Base-by-base conservation (phyloP, 805 yeast genomes). In the Ascoidea rubescens region DNA sequence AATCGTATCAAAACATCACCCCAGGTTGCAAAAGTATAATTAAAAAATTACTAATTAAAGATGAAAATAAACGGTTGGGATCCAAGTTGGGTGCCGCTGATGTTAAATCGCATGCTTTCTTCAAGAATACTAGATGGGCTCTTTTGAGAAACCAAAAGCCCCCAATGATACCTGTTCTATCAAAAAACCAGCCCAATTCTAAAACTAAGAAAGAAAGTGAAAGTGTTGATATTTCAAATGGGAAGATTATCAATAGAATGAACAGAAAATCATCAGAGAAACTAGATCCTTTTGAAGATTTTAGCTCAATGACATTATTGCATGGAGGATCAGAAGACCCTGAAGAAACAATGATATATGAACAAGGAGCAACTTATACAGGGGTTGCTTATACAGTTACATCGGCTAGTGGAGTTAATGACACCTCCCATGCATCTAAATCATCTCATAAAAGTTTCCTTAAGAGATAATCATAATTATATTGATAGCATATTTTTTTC, bases 81-180 rank as follows among this genome's bases (percentile, higher is more conserved):
- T 87, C 96, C 8, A 82, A 85, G 54, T 79, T 88, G 48, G 99
- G 99, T 16, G 99, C 99, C 0, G 83, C 96, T 2, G 99, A 93
- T 62, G 79, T 93, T 50, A 93, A 93, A 62, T 80, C 78, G 53
- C 99, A 95, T 65, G 81, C 87, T 0, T 95, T 90, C 59, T 93
- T 93, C 74, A 91, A 89, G 63, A 84, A 73, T 59, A 82, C 87
- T 1, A 96, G 89, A 64, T 93, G 99, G 99, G 97, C 99, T 0
- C 72, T 93, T 54, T 70, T 93, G 53, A 77, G 99, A 59, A 87
- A 93, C 65, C 93, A 84, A 63, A 84, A 84, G 54, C 98, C 99
- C 1, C 99, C 99, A 14, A 82, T 93, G 82, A 82, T 93, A 16
- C 99, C 99, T 0, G 84, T 84, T 0, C 73, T 88, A 47, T 72